phyloP scores from a whole-genome alignment of 139 green algal species.

The Picochlorum sp. region DNA sequence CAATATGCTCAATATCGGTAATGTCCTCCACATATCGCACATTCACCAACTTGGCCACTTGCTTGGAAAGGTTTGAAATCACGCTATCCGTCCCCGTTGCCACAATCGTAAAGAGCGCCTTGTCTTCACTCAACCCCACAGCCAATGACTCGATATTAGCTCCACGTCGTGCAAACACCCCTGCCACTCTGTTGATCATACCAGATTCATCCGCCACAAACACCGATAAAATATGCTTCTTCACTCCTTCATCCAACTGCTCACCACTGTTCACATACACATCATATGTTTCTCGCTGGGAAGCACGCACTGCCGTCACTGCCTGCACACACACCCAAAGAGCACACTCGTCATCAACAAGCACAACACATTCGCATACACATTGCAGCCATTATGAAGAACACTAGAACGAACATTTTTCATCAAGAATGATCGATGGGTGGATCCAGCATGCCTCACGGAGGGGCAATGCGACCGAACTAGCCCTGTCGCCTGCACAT shows the following conservation, averaged over 20 bases:
- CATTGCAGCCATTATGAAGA: no score
- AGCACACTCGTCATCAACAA: no score
- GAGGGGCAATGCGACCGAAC: no score
- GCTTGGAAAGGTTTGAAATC: constrained; percentile 72
- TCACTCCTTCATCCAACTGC: constrained; percentile 67
- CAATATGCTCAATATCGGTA: constrained; percentile 58
- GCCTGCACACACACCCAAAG: no score
- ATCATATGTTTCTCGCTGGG: constrained; percentile 7
- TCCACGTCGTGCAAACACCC: constrained; percentile 87
- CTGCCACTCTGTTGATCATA: constrained; percentile 95
- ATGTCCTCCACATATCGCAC: constrained; percentile 95
- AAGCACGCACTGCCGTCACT: no score
- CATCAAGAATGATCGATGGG: no score
- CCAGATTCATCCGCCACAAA: constrained; percentile 96
- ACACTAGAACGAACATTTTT: no score
- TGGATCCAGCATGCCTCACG: no score
- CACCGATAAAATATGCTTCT: constrained; percentile 88
- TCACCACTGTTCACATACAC: constrained; percentile 51
- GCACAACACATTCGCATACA: no score
- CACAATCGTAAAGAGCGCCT: constrained; percentile 95
- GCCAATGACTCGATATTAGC: constrained; percentile 96
- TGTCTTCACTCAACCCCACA: constrained; percentile 87
- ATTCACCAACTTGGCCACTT: constrained; percentile 87
- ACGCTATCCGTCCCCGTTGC: constrained; percentile 58
- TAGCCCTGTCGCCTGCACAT: no score